Evolutionary conservation across 2,329 filamentous ascomycete species (phyloP), one percentile per base, ranked within the genome.

Genomic region (Byssothecium circinans): DNA sequence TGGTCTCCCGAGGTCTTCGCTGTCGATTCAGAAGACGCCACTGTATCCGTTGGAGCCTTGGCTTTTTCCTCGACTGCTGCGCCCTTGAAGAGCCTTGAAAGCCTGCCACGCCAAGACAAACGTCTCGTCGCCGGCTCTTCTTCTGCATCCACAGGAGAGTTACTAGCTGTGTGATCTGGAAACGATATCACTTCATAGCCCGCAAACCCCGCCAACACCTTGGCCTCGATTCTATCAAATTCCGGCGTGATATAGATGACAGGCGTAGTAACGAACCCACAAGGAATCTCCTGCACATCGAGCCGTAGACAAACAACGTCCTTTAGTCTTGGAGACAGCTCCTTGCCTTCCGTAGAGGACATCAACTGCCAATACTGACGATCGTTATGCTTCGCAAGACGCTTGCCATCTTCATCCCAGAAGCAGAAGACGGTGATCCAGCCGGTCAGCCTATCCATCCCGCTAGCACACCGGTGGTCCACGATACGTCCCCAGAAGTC

Each of bases 401-500:
- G 25, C 25, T 27, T 27, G 6, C 25, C 25, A 27, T 27, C 25
- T 11, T 27, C 25, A 11, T 27, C 25, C 25, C 25, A 34, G 17
- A n/a, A 18, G 19, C 35, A 19, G 17, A 40, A 29, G 12, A 29
- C 35, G 8, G 37, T 40, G 14, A 40, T 27, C 37, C 37, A 40
- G 11, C 37, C 37, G 10, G 19, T 15, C 4, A 27, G 7, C 10
- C 20, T 40, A 18, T 29, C n/a, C 37, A 6, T 29, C 14, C 37
- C 37, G 23, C 37, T 40, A 2, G 20, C 37, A 19, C 23, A 12
- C 2, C 15, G 12, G 29, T 40, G 15, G 10, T 29, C 22, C 2
- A 40, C 20, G 4, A 19, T 17, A 14, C 23, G 20, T 17, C 17
- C 19, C 20, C 20, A 40, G n/a, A 40, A 81, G 40, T 81, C 81